These are phyloP conservation scores for Fusarium armeniacum DNA, from an alignment of 2,329 filamentous ascomycete genomes.

Conservation along the genomic window DNA sequence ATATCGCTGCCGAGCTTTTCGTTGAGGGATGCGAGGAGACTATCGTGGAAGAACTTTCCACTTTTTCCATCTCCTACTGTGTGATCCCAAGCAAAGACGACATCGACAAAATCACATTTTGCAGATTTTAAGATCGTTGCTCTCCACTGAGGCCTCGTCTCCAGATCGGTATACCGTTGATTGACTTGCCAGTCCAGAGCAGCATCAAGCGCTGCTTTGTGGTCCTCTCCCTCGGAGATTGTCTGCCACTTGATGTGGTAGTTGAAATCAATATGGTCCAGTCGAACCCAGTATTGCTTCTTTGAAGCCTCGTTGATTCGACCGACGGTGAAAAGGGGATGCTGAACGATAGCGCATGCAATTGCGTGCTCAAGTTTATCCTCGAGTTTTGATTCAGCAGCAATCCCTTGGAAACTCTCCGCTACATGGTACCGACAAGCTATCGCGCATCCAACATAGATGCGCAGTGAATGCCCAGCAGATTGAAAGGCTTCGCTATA, in stretches of 20 bases:
- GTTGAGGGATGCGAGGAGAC: conserved; percentile 13
- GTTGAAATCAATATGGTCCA: conserved; percentile 18
- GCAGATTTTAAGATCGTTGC: not conserved
- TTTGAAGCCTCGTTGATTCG: conserved; percentile 2
- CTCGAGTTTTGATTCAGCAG: not conserved
- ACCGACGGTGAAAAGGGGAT: conserved; percentile 20
- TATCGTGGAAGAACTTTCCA: conserved; percentile 22
- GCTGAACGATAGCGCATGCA: not conserved
- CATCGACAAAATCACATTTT: conserved; percentile 9
- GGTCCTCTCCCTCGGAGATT: not conserved
- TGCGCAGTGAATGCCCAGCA: not conserved
- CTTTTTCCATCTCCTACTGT: conserved; percentile 30
- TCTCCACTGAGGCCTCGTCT: conserved; percentile 18
- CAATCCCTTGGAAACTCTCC: not conserved
- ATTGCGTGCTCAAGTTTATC: conserved; percentile 15
- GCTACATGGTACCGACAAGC: conserved; percentile 25
- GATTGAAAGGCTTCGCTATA: conserved; percentile 15
- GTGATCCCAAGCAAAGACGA: conserved; percentile 36
- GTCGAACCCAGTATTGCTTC: conserved; percentile 21
- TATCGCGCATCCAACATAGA: conserved; percentile 22
- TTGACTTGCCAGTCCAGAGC: conserved; percentile 19
- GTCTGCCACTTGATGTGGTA: conserved; percentile 28
- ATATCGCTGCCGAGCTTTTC: fast-evolving
- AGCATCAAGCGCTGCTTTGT: not conserved
- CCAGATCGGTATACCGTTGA: conserved; percentile 7